Base-by-base conservation (phyloP, 495 filamentous ascomycete species). In the Xylaria flabelliformis region DNA sequence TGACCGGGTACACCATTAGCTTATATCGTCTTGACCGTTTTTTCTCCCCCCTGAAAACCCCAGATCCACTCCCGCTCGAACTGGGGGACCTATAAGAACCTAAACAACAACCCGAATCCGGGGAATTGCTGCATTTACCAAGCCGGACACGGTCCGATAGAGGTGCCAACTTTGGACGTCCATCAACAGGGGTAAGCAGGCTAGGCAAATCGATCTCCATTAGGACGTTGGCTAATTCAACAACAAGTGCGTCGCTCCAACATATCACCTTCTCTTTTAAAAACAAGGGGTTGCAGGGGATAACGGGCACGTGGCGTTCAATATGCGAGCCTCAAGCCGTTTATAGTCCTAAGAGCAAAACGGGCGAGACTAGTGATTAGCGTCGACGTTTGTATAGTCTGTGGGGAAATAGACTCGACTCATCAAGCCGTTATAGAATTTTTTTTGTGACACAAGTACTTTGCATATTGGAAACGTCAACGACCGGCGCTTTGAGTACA, bases 71-170 rank as follows among this genome's bases (percentile, higher is more conserved):
- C 12, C 39, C 39, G 39, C 2, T 42, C 39, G 39, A 42, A 42
- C 39, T 42, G 10, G 39, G 10, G 39, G 39, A 12, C 39, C 39
- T 39, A 42, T 42, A 13, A 13, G 39, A 13, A 9, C 9, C 10
- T 42, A 42, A 42, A 42, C 39, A 13, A 42, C 39, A 42, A 42
- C 39, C 39, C 39, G 39, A 42, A 42, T 42, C 39, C 39, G 39
- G 39, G 39, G 51, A 29, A 9, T 15, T 9, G 50, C 50, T 53
- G 50, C 50, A 53, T 53, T 29, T 29, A 24, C 51, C 51, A 55
- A 55, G 51, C 24, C 51, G 51, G 51, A 24, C 50, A 51, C 50
- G 50, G 50, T 5, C 51, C 51, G 51, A 55, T 55, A 55, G 51
- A 26, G 46, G 10, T 55, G 21, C 51, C 51, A 29, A 29, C 12